Evolutionary conservation across 257 asterid species (phyloP).

Genomic region (Ligustrum vulgare): DNA sequence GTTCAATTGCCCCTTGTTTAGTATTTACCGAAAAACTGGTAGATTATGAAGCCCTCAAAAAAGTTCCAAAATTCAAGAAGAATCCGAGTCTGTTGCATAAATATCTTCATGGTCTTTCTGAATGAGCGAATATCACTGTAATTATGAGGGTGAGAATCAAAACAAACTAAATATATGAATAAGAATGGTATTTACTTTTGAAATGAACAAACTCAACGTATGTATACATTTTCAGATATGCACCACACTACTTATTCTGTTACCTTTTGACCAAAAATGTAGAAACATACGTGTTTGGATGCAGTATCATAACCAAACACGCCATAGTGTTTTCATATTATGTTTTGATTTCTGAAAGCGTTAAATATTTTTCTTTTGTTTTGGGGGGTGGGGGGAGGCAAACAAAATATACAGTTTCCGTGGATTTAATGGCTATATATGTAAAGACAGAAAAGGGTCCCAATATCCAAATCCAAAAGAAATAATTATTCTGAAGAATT

Average conservation of each 20-base stretch:
- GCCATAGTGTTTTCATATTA: not conserved
- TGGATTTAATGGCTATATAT: not conserved
- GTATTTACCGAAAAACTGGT: not conserved
- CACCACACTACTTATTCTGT: not conserved
- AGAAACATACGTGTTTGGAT: not conserved
- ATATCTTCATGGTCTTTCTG: not conserved
- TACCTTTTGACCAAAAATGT: not conserved
- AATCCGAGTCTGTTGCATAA: not conserved
- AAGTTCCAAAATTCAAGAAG: not conserved
- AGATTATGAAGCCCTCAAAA: slow-evolving; percentile 1
- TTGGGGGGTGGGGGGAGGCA: not conserved
- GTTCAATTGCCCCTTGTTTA: not conserved
- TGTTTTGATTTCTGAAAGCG: not conserved
- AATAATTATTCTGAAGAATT: too few species aligned
- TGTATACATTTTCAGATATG: not conserved
- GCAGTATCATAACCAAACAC: not conserved
- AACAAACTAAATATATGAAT: not conserved
- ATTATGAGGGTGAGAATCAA: not conserved
- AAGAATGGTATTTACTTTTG: not conserved
- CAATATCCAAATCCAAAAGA: not conserved
- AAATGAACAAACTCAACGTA: too few species aligned
- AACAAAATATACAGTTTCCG: not conserved
- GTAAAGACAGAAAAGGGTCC: not conserved
- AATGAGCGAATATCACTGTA: not conserved
- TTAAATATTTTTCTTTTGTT: too few species aligned